Evolutionary conservation across 1,284 basidiomycete species (phyloP).

Genomic region (Anthracocystis walkeri): DNA sequence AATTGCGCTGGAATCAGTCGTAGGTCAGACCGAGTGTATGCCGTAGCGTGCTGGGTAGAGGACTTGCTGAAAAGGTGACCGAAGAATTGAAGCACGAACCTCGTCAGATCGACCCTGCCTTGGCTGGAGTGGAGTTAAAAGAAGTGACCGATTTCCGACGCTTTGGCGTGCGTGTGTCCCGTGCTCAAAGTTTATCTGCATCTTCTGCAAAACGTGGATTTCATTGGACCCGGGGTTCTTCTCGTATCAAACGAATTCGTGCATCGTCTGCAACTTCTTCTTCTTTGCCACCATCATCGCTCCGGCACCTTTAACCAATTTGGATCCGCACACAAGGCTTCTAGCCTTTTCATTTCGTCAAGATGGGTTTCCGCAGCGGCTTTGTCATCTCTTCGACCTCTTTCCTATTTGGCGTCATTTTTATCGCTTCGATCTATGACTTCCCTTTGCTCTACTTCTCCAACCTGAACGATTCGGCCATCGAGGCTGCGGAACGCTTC

Average conservation of each 20-base stretch:
- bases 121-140: slow-evolving; percentile 1
- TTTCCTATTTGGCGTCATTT: slow-evolving; percentile 66
- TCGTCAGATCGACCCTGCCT: slow-evolving; percentile 1
- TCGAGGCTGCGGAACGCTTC: slow-evolving; percentile 61
- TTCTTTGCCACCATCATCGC: background rate
- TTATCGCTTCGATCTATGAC: slow-evolving; percentile 65
- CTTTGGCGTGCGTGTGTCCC: background rate
- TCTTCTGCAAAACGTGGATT: background rate
- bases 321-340: background rate
- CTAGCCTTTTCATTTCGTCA: slow-evolving; percentile 16
- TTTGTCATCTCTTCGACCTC: slow-evolving; percentile 63
- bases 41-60: background rate
- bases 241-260: background rate
- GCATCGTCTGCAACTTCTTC: background rate
- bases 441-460: slow-evolving; percentile 64
- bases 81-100: background rate
- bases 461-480: slow-evolving; percentile 13
- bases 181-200: background rate
- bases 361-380: slow-evolving; percentile 69
- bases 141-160: background rate
- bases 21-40: background rate
- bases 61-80: background rate
- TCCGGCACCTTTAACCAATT: background rate
- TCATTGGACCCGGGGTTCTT: slow-evolving; percentile 6
- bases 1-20: background rate